Evolutionary conservation across 2,329 filamentous ascomycete species (phyloP).

Genomic region (Mycosphaerelloides madeirae): DNA sequence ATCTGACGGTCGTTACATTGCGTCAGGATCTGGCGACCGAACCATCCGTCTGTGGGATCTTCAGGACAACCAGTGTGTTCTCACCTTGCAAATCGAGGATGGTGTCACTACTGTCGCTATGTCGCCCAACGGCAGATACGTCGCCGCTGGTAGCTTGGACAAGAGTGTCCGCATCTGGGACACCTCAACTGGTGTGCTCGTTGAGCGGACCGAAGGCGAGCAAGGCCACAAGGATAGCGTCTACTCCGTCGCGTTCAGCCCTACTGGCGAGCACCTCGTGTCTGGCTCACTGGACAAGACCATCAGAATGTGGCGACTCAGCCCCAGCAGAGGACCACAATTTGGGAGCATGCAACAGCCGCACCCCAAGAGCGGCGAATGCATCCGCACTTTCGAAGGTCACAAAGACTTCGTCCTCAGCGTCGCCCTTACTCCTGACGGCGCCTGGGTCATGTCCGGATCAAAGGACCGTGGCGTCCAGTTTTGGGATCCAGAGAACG

Average conservation of each 20-base stretch:
- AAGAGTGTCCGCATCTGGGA: conserved; percentile 99
- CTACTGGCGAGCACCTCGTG: conserved; percentile 86
- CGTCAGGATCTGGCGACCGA: conserved; percentile 89
- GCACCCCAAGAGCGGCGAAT: conserved; percentile 74
- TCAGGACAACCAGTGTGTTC: conserved; percentile 72
- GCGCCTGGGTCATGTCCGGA: conserved; percentile 91
- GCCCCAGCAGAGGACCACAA: conserved; percentile 47
- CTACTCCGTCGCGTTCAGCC: conserved; percentile 93
- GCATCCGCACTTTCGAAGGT: conserved; percentile 93
- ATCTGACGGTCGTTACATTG: conserved; percentile 87
- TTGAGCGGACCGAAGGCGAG: conserved; percentile 86
- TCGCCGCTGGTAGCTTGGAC: conserved; percentile 90
- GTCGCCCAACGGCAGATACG: conserved; percentile 88
- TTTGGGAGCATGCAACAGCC: conserved; percentile 42
- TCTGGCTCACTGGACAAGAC: conserved; percentile 95
- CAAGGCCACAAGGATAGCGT: conserved; percentile 96
- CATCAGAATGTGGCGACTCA: conserved; percentile 98
- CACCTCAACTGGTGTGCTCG: conserved; percentile 74
- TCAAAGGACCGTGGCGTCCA: conserved; percentile 97
- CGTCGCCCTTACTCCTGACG: conserved; percentile 90
- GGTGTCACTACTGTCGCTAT: conserved; percentile 97
- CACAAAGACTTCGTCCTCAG: conserved; percentile 98
- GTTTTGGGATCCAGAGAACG: conserved; percentile 95
- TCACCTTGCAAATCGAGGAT: conserved; percentile 89
- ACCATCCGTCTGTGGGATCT: conserved; percentile 97